These are phyloP conservation scores for Agrocybe praecox DNA, from an alignment of 768 basidiomycete species.

Conservation along the genomic window DNA sequence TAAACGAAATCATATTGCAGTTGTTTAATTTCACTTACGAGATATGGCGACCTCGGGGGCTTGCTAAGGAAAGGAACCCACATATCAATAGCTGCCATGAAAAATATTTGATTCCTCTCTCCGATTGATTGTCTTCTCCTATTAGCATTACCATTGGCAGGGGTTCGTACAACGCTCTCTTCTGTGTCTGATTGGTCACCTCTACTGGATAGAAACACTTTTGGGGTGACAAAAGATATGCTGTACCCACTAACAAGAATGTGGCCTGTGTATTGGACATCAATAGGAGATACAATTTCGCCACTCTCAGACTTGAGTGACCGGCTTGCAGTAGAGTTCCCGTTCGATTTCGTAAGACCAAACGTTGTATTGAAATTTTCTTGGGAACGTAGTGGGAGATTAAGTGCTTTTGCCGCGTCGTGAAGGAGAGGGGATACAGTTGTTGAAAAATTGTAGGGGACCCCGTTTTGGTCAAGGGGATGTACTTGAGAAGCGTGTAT, in stretches of 20 bases:
- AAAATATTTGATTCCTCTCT: conserved; percentile 66
- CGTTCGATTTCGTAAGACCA: conserved; percentile 37
- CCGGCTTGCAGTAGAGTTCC: conserved; percentile 35
- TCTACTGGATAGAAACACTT: conserved; percentile 48
- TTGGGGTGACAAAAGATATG: conserved; percentile 77
- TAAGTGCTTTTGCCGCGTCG: conserved; percentile 70
- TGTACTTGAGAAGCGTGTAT: conserved; percentile 74
- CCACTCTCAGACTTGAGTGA: conserved; percentile 38
- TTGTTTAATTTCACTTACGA: conserved; percentile 43
- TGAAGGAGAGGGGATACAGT: conserved; percentile 62
- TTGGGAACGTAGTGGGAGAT: conserved; percentile 59
- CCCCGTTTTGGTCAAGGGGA: conserved; percentile 69
- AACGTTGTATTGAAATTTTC: conserved; percentile 65
- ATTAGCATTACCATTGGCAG: conserved; percentile 22
- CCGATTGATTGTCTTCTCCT: conserved; percentile 56
- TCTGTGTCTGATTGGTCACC: conserved; percentile 28
- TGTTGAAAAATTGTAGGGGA: conserved; percentile 77
- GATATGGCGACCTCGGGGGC: conserved; percentile 75
- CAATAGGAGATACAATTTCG: conserved; percentile 47
- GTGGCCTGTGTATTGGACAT: conserved; percentile 70
- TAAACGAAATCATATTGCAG: neutral
- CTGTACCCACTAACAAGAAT: conserved; percentile 79
- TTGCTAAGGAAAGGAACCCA: conserved; percentile 68
- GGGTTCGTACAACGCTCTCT: conserved; percentile 25
- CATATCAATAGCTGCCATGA: conserved; percentile 82